A percentile compares a stretch with the other conserved stretches of the same genome.
Evolutionary conservation across 2,329 filamentous ascomycete species (phyloP).

Genomic region (Aurifilum marmelostoma): DNA sequence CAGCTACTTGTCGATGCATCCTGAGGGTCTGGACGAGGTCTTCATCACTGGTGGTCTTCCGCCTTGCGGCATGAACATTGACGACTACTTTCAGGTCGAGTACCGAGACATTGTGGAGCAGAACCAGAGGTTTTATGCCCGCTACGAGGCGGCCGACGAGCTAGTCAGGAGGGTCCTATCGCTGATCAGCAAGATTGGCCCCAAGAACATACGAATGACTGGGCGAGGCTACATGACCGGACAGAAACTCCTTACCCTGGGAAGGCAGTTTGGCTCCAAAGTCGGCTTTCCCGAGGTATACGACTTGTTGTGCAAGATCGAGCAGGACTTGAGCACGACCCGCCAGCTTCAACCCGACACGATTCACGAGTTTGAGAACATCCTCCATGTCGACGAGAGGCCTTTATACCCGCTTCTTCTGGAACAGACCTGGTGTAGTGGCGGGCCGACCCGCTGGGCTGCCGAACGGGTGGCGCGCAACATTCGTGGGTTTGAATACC

Average conservation of each 20-base stretch:
- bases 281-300: slow-evolving; percentile 22
- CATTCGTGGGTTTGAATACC: slow-evolving; percentile 36
- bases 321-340: slow-evolving; percentile 28
- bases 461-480: slow-evolving; percentile 53
- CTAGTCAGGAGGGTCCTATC: slow-evolving; percentile 51
- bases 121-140: slow-evolving; percentile 67
- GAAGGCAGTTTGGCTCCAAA: slow-evolving; percentile 60
- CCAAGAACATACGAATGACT: slow-evolving; percentile 45
- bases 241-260: slow-evolving; percentile 62
- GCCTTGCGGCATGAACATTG: slow-evolving; percentile 61
- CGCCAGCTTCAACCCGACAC: slow-evolving; percentile 6
- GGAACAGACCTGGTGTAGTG: slow-evolving; percentile 70
- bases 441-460: slow-evolving; percentile 62
- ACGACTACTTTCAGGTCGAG: slow-evolving; percentile 63
- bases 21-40: slow-evolving; percentile 63
- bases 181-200: slow-evolving; percentile 11
- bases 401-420: slow-evolving; percentile 71
- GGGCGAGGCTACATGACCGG: slow-evolving; percentile 53
- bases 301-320: slow-evolving; percentile 29
- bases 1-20: slow-evolving; percentile 70
- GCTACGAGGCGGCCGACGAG: slow-evolving; percentile 67
- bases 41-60: slow-evolving; percentile 71
- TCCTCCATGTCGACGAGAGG: slow-evolving; percentile 60
- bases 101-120: slow-evolving; percentile 61
- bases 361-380: slow-evolving; percentile 29